Percentiles rank a stretch among this genome's conserved stretches.
Evolutionary conservation across 1,284 basidiomycete genomes (phyloP).

Genomic region (Cerioporus squamosus): DNA sequence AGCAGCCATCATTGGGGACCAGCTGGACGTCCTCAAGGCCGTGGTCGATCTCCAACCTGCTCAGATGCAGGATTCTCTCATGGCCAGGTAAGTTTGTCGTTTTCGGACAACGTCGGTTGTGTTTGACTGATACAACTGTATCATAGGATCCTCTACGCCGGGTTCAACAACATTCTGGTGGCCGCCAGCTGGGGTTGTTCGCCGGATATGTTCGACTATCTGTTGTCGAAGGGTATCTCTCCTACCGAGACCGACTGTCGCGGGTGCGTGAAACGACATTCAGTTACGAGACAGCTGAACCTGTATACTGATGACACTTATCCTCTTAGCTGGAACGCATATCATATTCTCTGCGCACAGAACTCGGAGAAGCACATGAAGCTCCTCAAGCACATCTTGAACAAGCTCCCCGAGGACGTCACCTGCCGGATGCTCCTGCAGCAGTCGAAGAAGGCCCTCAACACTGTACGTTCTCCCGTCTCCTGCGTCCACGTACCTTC

Average conservation of each 20-base stretch:
- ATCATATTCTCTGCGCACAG: conserved; percentile 46
- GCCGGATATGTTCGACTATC: conserved; percentile 49
- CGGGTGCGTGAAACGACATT: conserved; percentile 41
- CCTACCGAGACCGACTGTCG: conserved; percentile 45
- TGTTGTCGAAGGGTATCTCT: conserved; percentile 51
- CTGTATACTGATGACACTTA: not conserved
- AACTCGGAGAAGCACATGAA: conserved; percentile 27
- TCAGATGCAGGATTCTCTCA: conserved; percentile 43
- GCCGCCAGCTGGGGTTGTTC: conserved; percentile 40
- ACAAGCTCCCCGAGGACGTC: conserved; percentile 52
- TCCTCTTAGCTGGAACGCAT: conserved; percentile 53
- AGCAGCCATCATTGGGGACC: conserved; percentile 42
- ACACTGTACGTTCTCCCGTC: conserved; percentile 46
- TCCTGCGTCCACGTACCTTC: not conserved
- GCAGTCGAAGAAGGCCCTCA: conserved; percentile 45
- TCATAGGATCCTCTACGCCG: conserved; percentile 48
- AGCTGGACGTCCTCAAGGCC: conserved; percentile 44
- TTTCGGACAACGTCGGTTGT: too few species aligned
- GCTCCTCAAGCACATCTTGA: conserved; percentile 47
- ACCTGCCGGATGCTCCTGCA: conserved; percentile 46
- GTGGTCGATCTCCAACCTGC: conserved; percentile 45
- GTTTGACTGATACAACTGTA: not conserved
- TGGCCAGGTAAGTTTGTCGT: conserved; percentile 42
- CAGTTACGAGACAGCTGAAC: not conserved
- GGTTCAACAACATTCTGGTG: conserved; percentile 47